Evolutionary conservation across 108 stramenopile genomes (phyloP).

Genomic region (Pseudonitzschia delicatissima): DNA sequence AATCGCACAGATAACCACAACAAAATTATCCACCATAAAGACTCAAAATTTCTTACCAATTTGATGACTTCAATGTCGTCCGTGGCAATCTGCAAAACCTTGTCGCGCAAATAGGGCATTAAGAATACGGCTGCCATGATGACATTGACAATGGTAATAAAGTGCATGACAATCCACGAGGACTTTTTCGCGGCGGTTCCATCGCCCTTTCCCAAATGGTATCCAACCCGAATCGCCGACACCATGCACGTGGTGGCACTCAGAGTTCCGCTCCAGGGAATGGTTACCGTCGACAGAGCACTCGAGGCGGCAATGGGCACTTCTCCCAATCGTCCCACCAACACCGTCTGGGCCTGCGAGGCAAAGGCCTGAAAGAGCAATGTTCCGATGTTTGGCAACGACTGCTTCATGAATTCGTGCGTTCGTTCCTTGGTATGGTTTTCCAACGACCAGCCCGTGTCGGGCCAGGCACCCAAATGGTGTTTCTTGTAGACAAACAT

Average conservation of each 20-base stretch:
- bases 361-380: conserved; percentile 40
- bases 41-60: conserved; percentile 3
- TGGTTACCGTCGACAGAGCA: conserved; percentile 38
- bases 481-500: conserved; percentile 48
- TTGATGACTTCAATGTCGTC: conserved; percentile 19
- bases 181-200: conserved; percentile 31
- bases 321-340: conserved; percentile 49
- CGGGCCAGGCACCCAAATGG: conserved; percentile 42
- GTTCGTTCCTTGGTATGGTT: conserved; percentile 39
- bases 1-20: background rate
- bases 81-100: conserved; percentile 25
- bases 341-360: conserved; percentile 34
- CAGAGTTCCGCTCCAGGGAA: conserved; percentile 51
- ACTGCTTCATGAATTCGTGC: conserved; percentile 46
- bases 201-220: conserved; percentile 47
- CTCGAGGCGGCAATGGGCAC: conserved; percentile 39
- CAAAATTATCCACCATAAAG: background rate
- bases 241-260: conserved; percentile 38
- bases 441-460: conserved; percentile 28
- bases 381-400: conserved; percentile 48
- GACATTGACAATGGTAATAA: conserved; percentile 41
- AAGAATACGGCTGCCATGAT: conserved; percentile 38
- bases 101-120: background rate
- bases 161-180: conserved; percentile 38
- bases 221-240: conserved; percentile 40